Base-by-base conservation (phyloP, 164 flowering plant species). In the Protea cynaroides region DNA sequence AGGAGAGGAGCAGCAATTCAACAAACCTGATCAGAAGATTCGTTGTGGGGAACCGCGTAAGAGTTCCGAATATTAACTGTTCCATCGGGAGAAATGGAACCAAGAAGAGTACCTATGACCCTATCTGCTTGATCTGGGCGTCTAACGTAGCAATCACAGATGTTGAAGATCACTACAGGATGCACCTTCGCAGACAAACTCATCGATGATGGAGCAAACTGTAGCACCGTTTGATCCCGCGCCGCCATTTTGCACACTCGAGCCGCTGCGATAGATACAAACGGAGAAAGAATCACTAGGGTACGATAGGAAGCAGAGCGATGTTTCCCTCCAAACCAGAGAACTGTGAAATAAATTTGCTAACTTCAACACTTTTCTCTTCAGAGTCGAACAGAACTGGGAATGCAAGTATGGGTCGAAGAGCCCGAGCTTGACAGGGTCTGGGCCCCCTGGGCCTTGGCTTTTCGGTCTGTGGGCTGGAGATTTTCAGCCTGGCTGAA, bases 51-150 rank as follows among this genome's bases (percentile, higher is more conserved):
- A 52, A 95, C 99, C 38, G 92, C 96, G 54, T 86, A 95, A 2
- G 94, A 92, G 68, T 95, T 95, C 24, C 92, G 82, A 64, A 95
- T 82, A 61, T 92, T 92, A 17, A 95, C 88, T 51, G 90, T 88
- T 19, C 99, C 99, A 34, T 95, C 97, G 2, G 96, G 81, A 12
- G 84, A 72, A 66, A 92, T 69, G 7, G 94, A 92, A 11, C 99
- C 99, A 29, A 95, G 97, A 7, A 95, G 97, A 44, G 99, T 90
- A 6, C 99, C 99, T 57, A 95, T 87, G 40, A 95, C 96, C 38
- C 99, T 79, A 50, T 88, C 96, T 3, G 97, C 90, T 67, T 82
- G 88, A 76, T 92, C 97, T 1, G 90, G 88, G 0, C 99, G 88
- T 62, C 97, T 71, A n/a, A 92, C 96, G 61, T 73, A 95, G 67